Conservation (phyloP, 2,329 filamentous ascomycete genomes). For the Metarhizium anisopliae region DNA sequence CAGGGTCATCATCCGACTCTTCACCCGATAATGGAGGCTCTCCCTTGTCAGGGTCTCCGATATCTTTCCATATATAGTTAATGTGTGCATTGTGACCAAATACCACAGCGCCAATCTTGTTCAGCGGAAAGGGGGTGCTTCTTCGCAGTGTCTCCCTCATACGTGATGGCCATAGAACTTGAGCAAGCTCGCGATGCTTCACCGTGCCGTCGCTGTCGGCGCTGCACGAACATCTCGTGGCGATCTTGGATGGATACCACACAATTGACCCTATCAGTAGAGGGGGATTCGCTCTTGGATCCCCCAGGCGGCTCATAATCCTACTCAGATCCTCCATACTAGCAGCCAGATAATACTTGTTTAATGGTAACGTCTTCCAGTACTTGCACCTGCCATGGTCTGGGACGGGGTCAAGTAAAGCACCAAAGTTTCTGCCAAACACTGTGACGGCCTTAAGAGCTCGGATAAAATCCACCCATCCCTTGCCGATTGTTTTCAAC, state of each 20-base stretch:
- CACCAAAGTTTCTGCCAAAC: slow-evolving; percentile 14
- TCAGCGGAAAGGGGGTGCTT: too few species aligned
- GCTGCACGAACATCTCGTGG: too few species aligned
- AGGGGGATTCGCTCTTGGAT: too few species aligned
- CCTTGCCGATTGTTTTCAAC: slow-evolving; percentile 4
- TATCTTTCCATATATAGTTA: neutral
- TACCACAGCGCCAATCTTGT: neutral
- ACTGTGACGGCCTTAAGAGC: slow-evolving; percentile 13
- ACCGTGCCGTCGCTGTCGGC: too few species aligned
- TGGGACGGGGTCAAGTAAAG: neutral
- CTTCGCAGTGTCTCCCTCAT: too few species aligned
- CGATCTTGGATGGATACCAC: too few species aligned
- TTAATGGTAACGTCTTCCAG: neutral
- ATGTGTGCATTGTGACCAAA: slow-evolving; percentile 4
- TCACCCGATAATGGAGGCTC: neutral
- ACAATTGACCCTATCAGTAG: too few species aligned
- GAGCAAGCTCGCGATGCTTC: too few species aligned
- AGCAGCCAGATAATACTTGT: neutral
- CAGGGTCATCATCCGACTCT: too few species aligned
- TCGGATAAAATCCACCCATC: slow-evolving; percentile 16
- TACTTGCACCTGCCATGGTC: neutral
- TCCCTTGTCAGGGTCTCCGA: neutral
- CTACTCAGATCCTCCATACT: too few species aligned
- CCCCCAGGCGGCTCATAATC: too few species aligned
- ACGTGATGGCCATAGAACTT: too few species aligned